phyloP scores from a whole-genome alignment of 2,329 filamentous ascomycete genomes.

The Tolypocladium endophyticum region DNA sequence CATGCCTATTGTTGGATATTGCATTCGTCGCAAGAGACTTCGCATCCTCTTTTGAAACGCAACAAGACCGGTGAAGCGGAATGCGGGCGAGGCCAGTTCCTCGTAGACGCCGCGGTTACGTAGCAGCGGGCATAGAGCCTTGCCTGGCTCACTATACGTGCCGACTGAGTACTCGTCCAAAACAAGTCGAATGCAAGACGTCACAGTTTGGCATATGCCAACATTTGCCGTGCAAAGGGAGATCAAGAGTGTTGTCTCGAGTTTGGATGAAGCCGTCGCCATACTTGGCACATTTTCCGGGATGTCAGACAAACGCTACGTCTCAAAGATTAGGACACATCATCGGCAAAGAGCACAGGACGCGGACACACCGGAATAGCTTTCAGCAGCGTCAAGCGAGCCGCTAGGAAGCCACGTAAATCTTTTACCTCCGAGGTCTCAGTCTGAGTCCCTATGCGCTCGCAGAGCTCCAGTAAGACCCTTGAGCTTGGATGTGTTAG shows the following conservation, averaged over 20 bases:
- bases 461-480: conserved; percentile 37
- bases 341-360: background rate
- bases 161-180: conserved; percentile 52
- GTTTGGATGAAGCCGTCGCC: conserved; percentile 38
- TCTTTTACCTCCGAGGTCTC: conserved; percentile 32
- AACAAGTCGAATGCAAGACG: conserved; percentile 48
- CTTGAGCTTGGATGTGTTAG: conserved; percentile 14
- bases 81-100: conserved; percentile 52
- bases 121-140: conserved; percentile 40
- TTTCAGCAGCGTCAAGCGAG: conserved; percentile 41
- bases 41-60: conserved; percentile 60
- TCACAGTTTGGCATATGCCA: conserved; percentile 54
- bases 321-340: conserved; percentile 4
- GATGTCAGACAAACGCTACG: conserved; percentile 43
- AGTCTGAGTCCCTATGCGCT: conserved; percentile 31
- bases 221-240: conserved; percentile 56
- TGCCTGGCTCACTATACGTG: conserved; percentile 36
- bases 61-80: conserved; percentile 57
- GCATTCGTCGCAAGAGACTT: conserved; percentile 47
- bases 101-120: conserved; percentile 51
- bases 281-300: conserved; percentile 45
- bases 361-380: conserved; percentile 33
- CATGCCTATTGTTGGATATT: conserved; percentile 55
- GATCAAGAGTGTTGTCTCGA: conserved; percentile 53
- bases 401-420: conserved; percentile 46